These are phyloP conservation scores for Aureobasidium zeae DNA, from an alignment of 2,329 filamentous ascomycete genomes.

Conservation along the genomic window DNA sequence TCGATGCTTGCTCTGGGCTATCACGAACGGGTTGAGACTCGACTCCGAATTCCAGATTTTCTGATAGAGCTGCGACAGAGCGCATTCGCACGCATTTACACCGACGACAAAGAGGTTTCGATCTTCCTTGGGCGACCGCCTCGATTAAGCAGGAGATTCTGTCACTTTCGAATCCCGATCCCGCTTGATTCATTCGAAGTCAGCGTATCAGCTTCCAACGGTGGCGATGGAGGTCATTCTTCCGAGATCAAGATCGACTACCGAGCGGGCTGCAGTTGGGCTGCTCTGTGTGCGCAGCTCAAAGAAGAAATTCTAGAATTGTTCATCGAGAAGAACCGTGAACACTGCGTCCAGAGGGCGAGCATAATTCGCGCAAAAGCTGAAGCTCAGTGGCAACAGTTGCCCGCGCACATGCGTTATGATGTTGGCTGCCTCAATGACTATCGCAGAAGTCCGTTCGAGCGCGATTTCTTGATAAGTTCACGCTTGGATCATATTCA, in stretches of 20 bases:
- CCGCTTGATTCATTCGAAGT: background rate
- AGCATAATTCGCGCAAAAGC: slow-evolving; percentile 19
- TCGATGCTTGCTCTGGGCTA: slow-evolving; percentile 41
- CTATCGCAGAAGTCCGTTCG: slow-evolving; percentile 19
- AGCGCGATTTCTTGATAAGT: slow-evolving; percentile 28
- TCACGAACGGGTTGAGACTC: slow-evolving; percentile 33
- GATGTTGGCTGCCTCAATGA: slow-evolving; percentile 17
- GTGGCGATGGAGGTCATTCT: background rate
- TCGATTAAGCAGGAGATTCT: slow-evolving; percentile 37
- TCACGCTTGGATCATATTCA: slow-evolving; percentile 29
- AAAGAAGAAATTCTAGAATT: slow-evolving; percentile 30
- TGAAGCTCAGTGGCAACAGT: slow-evolving; percentile 22
- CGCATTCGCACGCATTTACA: slow-evolving; percentile 37
- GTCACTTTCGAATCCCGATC: slow-evolving; percentile 25
- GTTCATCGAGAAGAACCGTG: slow-evolving; percentile 19
- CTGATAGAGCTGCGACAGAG: slow-evolving; percentile 33
- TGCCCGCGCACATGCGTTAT: slow-evolving; percentile 23
- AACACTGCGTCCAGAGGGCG: slow-evolving; percentile 14
- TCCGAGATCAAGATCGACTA: slow-evolving; percentile 22
- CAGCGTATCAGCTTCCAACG: background rate
- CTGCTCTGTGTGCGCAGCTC: slow-evolving; percentile 25
- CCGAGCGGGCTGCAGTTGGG: slow-evolving; percentile 25
- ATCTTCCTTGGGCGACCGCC: slow-evolving; percentile 44
- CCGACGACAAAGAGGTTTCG: slow-evolving; percentile 40
- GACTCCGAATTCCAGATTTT: slow-evolving; percentile 30